Base-by-base conservation (phyloP, 225 moss, liverwort and hornwort genomes). In the Straminergon stramineum region DNA sequence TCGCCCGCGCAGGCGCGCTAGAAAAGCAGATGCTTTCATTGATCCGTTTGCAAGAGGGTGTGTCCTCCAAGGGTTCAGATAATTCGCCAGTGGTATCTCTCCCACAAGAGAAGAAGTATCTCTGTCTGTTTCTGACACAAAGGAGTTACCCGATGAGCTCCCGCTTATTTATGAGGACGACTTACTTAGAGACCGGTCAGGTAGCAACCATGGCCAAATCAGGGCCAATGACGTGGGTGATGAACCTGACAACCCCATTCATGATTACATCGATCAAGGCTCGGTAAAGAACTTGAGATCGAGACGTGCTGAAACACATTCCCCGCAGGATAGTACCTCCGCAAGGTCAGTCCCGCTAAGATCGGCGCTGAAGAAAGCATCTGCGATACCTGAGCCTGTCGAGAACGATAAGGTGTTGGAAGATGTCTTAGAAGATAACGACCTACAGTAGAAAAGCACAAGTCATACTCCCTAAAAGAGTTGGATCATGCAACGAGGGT, bases 11-110 rank as follows among this genome's bases (percentile, higher is more conserved):
- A 58, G 93, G 95, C 32, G 88, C 89, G 41, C 81, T 96, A 43
- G 96, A 96, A 81, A 92, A 92, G 92, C 97, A 96, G 85, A 93
- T 95, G 94, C 87, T 93, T 56, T 89, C 95, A 19, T 87, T 97
- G 79, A 88, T 94, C 73, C 90, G 95, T 80, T 84, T 96, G 89
- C 94, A 91, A 79, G 90, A 94, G 84, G 80, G 84, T 30, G 63
- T 88, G 19, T 90, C 92, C 37, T 89, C 90, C 64, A 90, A 87
- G 88, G 88, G 88, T 35, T 77, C 88, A 63, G 67, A 62, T 39
- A 76, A 55, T 68, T 53, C 41, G 78, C 83, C 78, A 11, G 22
- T 64, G 61, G 64, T 70, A 60, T 68, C 83, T 43, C 56, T 69
- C 61, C 62, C 78, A 45, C 70, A 83, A 66, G 82, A 82, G 37